Percentiles rank a stretch among this genome's conserved stretches.
phyloP scores from a whole-genome alignment of 768 basidiomycete species.

The Flagelloscypha sp. region DNA sequence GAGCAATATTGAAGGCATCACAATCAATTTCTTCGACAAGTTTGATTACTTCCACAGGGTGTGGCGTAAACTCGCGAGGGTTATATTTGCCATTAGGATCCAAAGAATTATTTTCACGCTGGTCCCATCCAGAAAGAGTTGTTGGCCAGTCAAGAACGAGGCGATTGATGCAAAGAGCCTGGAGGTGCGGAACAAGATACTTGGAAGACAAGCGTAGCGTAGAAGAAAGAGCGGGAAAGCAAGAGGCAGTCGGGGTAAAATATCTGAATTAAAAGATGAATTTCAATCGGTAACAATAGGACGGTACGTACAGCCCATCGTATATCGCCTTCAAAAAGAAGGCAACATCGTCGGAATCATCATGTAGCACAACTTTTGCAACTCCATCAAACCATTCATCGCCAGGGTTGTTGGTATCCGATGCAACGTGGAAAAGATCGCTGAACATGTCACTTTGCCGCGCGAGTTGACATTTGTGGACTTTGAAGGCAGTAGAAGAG shows the following conservation, averaged over 20 bases:
- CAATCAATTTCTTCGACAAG: slow-evolving; percentile 60
- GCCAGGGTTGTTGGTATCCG: too few species aligned
- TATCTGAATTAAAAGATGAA: slow-evolving; percentile 21
- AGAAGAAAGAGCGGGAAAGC: slow-evolving; percentile 33
- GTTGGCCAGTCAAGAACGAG: slow-evolving; percentile 37
- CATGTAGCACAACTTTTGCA: slow-evolving; percentile 31
- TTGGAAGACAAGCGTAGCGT: slow-evolving; percentile 42
- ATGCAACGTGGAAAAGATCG: slow-evolving; percentile 35
- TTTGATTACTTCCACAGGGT: slow-evolving; percentile 64
- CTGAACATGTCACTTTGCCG: slow-evolving; percentile 43
- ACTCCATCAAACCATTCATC: slow-evolving; percentile 26
- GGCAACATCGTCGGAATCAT: slow-evolving; percentile 35
- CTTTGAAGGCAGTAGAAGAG: slow-evolving; percentile 32
- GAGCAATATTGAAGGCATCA: slow-evolving; percentile 37
- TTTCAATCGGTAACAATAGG: background rate
- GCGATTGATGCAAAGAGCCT: slow-evolving; percentile 30
- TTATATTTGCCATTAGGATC: slow-evolving; percentile 25
- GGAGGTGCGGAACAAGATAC: slow-evolving; percentile 40
- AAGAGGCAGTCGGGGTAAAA: slow-evolving; percentile 24
- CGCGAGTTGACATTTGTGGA: slow-evolving; percentile 37
- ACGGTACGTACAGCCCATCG: slow-evolving; percentile 35
- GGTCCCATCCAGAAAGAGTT: slow-evolving; percentile 39
- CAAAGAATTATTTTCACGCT: slow-evolving; percentile 30
- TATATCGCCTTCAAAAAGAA: slow-evolving; percentile 36
- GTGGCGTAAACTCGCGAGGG: slow-evolving; percentile 41